A percentile compares a stretch with the other conserved stretches of the same genome.
phyloP scores from a whole-genome alignment of 2,329 filamentous ascomycete species.

The Ophiostoma himal-ulmi region DNA sequence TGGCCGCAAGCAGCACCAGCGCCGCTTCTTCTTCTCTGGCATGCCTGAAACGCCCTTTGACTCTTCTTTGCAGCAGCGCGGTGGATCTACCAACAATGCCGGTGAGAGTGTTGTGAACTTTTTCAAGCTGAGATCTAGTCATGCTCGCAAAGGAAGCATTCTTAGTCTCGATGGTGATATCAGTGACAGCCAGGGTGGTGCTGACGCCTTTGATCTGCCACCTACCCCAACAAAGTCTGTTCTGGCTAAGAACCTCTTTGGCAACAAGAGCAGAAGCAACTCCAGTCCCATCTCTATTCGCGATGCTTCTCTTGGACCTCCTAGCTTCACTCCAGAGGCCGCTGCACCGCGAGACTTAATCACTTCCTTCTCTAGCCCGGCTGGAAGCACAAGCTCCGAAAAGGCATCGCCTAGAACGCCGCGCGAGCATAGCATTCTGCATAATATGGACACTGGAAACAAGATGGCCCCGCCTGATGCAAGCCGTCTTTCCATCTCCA shows the following conservation, averaged over 20 bases:
- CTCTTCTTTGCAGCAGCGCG: conserved; percentile 40
- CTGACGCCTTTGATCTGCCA: conserved; percentile 66
- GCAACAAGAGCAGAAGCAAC: conserved; percentile 22
- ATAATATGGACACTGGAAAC: conserved; percentile 14
- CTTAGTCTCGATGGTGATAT: conserved; percentile 71
- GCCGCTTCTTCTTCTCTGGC: conserved; percentile 59
- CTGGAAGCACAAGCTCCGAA: conserved; percentile 48
- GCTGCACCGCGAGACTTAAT: not conserved
- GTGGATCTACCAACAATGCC: conserved; percentile 32
- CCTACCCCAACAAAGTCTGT: conserved; percentile 82
- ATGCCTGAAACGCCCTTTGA: conserved; percentile 78
- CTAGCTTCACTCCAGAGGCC: conserved; percentile 16
- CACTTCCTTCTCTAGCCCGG: conserved; percentile 38
- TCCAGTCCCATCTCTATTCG: conserved; percentile 27
- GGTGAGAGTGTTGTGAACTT: conserved; percentile 51
- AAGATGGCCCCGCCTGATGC: conserved; percentile 67
- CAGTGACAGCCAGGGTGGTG: conserved; percentile 34
- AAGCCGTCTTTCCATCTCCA: conserved; percentile 76
- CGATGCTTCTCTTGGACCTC: conserved; percentile 5
- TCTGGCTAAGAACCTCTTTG: conserved; percentile 36
- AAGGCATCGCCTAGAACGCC: conserved; percentile 67
- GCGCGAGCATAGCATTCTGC: conserved; percentile 49
- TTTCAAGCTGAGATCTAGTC: conserved; percentile 52
- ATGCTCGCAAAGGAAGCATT: conserved; percentile 60
- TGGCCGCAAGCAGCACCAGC: conserved; percentile 55